Percentiles rank a stretch among this genome's conserved stretches.
phyloP scores from a whole-genome alignment of 2,329 filamentous ascomycete species.

The Aspergillus aculeatinus region DNA sequence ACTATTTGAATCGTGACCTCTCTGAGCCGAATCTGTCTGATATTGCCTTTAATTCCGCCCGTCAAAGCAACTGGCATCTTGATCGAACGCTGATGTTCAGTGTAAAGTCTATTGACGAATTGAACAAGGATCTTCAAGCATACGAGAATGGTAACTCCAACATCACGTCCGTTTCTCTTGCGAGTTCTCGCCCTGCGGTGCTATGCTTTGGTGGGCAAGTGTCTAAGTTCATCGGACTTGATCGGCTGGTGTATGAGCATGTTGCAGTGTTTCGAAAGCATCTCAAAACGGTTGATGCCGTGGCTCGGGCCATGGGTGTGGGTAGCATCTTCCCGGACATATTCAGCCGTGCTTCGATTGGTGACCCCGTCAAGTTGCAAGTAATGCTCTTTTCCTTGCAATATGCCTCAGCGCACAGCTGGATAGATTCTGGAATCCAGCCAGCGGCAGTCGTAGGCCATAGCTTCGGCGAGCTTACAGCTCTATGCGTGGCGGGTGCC shows the following conservation, averaged over 20 bases:
- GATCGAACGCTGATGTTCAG: too few relatives aligned
- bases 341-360: slow-evolving; percentile 23
- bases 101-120: too few relatives aligned
- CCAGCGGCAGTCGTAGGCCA: slow-evolving; percentile 39
- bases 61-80: too few relatives aligned
- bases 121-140: too few relatives aligned
- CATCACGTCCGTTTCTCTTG: too few relatives aligned
- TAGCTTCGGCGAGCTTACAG: slow-evolving; percentile 41
- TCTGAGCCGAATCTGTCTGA: too few relatives aligned
- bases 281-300: slow-evolving; percentile 26
- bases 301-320: slow-evolving; percentile 24
- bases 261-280: slow-evolving; percentile 17
- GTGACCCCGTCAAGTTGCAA: slow-evolving; percentile 35
- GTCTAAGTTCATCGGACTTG: background rate
- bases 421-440: slow-evolving; percentile 40
- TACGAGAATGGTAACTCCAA: too few relatives aligned
- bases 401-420: slow-evolving; percentile 38
- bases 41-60: too few relatives aligned
- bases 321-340: slow-evolving; percentile 35
- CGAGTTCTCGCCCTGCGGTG: too few relatives aligned
- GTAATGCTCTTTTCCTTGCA: slow-evolving; percentile 39
- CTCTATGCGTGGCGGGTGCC: slow-evolving; percentile 33
- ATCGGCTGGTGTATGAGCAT: background rate
- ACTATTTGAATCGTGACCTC: too few relatives aligned
- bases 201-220: too few relatives aligned